These are phyloP conservation scores for Globisporangium emineosum DNA, from an alignment of 352 stramenopile genomes.

Conservation along the genomic window DNA sequence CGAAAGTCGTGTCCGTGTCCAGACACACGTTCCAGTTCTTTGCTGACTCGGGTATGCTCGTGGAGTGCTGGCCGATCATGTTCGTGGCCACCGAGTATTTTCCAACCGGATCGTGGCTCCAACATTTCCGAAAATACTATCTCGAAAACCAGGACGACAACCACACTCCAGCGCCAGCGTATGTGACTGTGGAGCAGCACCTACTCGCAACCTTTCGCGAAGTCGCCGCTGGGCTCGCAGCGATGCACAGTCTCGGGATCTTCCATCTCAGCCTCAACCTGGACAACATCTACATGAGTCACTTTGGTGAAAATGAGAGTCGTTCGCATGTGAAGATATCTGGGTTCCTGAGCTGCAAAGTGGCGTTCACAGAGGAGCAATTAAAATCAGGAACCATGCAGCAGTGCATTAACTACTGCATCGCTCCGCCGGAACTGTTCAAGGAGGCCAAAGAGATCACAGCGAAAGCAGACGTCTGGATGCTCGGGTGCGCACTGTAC, in stretches of 20 bases:
- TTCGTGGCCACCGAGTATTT: slow-evolving; percentile 53
- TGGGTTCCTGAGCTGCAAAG: slow-evolving; percentile 43
- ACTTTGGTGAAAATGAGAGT: background rate
- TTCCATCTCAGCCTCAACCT: slow-evolving; percentile 60
- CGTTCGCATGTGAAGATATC: slow-evolving; percentile 30
- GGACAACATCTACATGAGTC: slow-evolving; percentile 39
- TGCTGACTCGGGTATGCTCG: slow-evolving; percentile 48
- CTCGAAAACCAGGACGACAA: slow-evolving; percentile 1
- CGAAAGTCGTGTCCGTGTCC: slow-evolving; percentile 22
- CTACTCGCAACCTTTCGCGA: slow-evolving; percentile 38
- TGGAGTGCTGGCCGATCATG: slow-evolving; percentile 60
- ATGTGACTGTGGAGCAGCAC: slow-evolving; percentile 28
- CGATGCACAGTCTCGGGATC: slow-evolving; percentile 54
- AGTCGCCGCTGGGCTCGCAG: slow-evolving; percentile 41
- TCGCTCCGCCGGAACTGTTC: slow-evolving; percentile 40
- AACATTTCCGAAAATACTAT: slow-evolving; percentile 22
- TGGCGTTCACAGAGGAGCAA: slow-evolving; percentile 29
- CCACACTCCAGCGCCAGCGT: slow-evolving; percentile 3
- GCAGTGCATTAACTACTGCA: slow-evolving; percentile 35
- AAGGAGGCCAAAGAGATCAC: slow-evolving; percentile 26
- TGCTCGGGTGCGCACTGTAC: slow-evolving; percentile 57
- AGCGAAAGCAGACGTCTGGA: slow-evolving; percentile 56
- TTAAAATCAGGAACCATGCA: slow-evolving; percentile 30
- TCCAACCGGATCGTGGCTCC: slow-evolving; percentile 31
- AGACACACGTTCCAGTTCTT: slow-evolving; percentile 68